Conservation (phyloP, 2,329 filamentous ascomycete genomes). For the Pseudocercospora crystallina region DNA sequence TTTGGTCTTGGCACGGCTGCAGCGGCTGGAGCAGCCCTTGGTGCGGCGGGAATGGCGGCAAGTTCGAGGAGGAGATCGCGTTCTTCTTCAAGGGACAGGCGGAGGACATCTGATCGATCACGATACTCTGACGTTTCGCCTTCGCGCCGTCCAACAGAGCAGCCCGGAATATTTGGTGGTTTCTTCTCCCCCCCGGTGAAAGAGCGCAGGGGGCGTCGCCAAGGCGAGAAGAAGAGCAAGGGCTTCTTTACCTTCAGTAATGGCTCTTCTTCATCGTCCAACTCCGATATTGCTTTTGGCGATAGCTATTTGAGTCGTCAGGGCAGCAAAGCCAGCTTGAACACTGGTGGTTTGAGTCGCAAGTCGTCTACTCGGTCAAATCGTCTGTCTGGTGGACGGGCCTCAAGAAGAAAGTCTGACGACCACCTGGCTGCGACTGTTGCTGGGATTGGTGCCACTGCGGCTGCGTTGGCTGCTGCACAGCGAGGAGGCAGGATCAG, state of each 20-base stretch:
- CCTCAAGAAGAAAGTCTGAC: slow-evolving; percentile 41
- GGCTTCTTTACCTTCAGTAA: slow-evolving; percentile 53
- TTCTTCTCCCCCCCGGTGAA: slow-evolving; percentile 34
- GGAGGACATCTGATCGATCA: slow-evolving; percentile 4
- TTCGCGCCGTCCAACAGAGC: slow-evolving; percentile 19
- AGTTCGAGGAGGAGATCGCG: slow-evolving; percentile 18
- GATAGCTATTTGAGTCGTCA: slow-evolving; percentile 30
- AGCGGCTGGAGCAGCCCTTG: slow-evolving; percentile 29
- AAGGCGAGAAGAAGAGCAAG: slow-evolving; percentile 39
- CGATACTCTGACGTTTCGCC: not conserved
- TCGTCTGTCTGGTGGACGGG: slow-evolving; percentile 12
- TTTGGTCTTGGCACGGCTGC: slow-evolving; percentile 19
- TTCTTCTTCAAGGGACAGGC: slow-evolving; percentile 28
- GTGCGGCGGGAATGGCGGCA: slow-evolving; percentile 24
- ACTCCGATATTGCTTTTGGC: slow-evolving; percentile 50
- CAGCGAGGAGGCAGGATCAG: slow-evolving; percentile 34
- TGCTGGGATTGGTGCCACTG: slow-evolving; percentile 48
- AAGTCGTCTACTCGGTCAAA: slow-evolving; percentile 23
- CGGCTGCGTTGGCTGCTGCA: slow-evolving; percentile 49
- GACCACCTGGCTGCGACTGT: slow-evolving; percentile 49
- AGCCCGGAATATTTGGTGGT: slow-evolving; percentile 28
- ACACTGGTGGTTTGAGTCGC: slow-evolving; percentile 11
- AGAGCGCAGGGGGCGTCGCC: slow-evolving; percentile 20
- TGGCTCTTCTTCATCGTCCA: slow-evolving; percentile 45
- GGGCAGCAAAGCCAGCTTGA: slow-evolving; percentile 8